These are phyloP conservation scores for Trichosphaerium sp. DNA, from an alignment of 78 protist species.

Conservation along the genomic window DNA sequence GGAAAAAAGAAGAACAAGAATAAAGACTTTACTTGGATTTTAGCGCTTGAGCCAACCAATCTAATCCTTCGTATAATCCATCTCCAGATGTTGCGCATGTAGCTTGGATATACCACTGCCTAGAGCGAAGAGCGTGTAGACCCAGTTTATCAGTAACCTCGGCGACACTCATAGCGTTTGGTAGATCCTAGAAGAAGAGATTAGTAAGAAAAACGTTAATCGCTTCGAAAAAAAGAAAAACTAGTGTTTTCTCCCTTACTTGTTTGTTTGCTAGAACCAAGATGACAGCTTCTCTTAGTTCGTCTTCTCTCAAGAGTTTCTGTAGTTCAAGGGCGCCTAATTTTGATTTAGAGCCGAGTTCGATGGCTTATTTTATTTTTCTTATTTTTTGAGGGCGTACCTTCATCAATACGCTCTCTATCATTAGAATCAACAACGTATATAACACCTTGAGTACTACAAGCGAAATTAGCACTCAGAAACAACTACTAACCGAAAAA, in stretches of 20 bases:
- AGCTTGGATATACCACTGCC: slow-evolving; percentile 66
- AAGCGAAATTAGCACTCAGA: no score
- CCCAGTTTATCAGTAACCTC: slow-evolving; percentile 75
- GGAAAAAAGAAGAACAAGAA: no score
- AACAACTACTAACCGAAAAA: no score
- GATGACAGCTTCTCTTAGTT: slow-evolving; percentile 64
- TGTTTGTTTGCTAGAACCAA: slow-evolving; percentile 92
- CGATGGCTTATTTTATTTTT: no score
- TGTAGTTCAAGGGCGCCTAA: not conserved
- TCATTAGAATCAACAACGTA: slow-evolving; percentile 77
- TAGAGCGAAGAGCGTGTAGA: slow-evolving; percentile 50
- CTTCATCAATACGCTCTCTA: slow-evolving; percentile 37
- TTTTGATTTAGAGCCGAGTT: no score
- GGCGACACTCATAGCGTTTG: slow-evolving; percentile 70
- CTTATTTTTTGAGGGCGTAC: no score
- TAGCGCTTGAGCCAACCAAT: slow-evolving; percentile 64
- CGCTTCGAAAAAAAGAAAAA: no score
- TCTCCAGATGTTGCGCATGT: slow-evolving; percentile 54
- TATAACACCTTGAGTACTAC: slow-evolving; percentile 48
- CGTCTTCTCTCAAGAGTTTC: slow-evolving; percentile 58
- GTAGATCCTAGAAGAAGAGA: no score
- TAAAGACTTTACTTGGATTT: no score
- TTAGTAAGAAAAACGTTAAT: no score
- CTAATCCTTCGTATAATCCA: slow-evolving; percentile 76
- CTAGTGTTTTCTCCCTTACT: no score